Conservation (phyloP, 2,329 filamentous ascomycete genomes). For the Rutstroemia sydowiana region DNA sequence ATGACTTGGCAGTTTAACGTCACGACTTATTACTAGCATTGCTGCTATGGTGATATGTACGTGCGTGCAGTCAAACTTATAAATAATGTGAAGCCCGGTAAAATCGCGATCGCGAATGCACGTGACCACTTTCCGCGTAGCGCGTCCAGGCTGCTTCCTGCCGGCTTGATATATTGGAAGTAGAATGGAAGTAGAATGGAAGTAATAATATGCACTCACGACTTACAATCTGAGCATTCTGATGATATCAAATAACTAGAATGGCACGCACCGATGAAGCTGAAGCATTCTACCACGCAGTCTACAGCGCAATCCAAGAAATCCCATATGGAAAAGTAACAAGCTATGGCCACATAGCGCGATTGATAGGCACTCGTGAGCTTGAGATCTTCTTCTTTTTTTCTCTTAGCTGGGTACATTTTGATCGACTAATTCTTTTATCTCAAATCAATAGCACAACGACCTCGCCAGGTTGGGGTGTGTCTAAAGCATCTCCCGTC, state of each 20-base stretch:
- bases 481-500: constrained; percentile 78
- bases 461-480: constrained; percentile 78
- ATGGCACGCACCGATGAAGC: constrained; percentile 60
- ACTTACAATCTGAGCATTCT: no score
- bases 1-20: no score
- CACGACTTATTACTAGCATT: no score
- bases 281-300: constrained; percentile 63
- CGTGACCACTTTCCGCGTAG: no score
- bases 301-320: constrained; percentile 79
- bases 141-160: no score
- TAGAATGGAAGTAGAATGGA: no score
- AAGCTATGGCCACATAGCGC: constrained; percentile 76
- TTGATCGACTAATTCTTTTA: constrained; percentile 42
- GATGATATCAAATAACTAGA: neutral
- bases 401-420: neutral
- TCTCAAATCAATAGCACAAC: constrained; percentile 44
- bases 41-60: no score
- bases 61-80: no score
- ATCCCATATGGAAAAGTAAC: constrained; percentile 80
- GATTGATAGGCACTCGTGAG: constrained; percentile 63
- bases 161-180: no score
- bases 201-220: no score
- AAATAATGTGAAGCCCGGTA: no score
- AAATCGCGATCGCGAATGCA: no score
- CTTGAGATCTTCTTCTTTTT: constrained; percentile 23